phyloP scores from a whole-genome alignment of 2,329 filamentous ascomycete genomes.

The Trichoderma sp. region DNA sequence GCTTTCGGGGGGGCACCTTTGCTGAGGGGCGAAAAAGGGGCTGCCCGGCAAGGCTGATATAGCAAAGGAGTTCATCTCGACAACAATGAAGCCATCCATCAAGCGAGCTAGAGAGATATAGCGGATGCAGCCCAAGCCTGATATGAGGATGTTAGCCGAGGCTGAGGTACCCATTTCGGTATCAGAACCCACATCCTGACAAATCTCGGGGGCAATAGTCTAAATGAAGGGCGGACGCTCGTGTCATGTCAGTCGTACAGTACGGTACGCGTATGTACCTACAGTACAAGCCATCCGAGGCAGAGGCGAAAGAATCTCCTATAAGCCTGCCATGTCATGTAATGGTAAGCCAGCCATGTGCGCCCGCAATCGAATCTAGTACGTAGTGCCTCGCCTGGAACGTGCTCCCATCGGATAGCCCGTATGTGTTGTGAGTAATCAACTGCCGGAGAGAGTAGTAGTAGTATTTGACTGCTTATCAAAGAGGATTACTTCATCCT shows the following conservation, averaged over 20 bases:
- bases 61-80: conserved; percentile 2
- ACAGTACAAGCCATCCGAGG: not conserved
- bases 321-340: not conserved
- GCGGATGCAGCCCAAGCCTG: not conserved
- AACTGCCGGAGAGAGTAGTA: too few species aligned
- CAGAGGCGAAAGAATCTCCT: not conserved
- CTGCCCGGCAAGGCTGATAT: conserved; percentile 16
- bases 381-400: not conserved
- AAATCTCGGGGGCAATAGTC: not conserved
- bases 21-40: conserved; percentile 15
- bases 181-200: not conserved
- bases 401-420: not conserved
- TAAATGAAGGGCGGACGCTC: not conserved
- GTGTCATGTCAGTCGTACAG: conserved; percentile 10
- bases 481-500: not conserved
- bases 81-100: not conserved
- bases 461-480: not conserved
- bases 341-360: not conserved
- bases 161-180: not conserved
- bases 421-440: not conserved
- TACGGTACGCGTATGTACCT: not conserved
- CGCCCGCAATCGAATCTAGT: not conserved
- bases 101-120: not conserved
- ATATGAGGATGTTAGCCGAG: conserved; percentile 1
- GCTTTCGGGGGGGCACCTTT: not conserved